Percentiles rank a stretch among this genome's conserved stretches.
phyloP scores from a whole-genome alignment of 2,329 filamentous ascomycete species.

The Macrophomina phaseolina region DNA sequence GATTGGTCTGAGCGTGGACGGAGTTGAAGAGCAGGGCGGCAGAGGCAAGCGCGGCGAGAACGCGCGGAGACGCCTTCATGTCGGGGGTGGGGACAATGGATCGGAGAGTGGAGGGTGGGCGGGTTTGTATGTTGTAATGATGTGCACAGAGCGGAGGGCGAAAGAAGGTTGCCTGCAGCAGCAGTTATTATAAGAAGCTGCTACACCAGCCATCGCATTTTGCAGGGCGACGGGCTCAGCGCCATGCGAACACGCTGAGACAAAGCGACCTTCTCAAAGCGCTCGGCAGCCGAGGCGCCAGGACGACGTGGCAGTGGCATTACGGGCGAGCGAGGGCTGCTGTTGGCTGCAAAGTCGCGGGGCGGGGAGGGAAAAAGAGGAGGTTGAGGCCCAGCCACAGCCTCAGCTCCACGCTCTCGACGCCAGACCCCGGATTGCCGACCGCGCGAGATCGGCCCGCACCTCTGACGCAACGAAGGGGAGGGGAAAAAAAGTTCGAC shows the following conservation, averaged over 20 bases:
- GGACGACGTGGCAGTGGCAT: slow-evolving; percentile 17
- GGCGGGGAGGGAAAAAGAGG: slow-evolving; percentile 14
- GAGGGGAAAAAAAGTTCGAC: background rate
- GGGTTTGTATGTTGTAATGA: background rate
- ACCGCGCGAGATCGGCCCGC: background rate
- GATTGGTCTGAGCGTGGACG: slow-evolving; percentile 60
- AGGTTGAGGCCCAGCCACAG: slow-evolving; percentile 16
- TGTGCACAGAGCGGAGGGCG: slow-evolving; percentile 4
- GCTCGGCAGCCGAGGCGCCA: background rate
- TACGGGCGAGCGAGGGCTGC: background rate
- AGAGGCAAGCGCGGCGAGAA: slow-evolving; percentile 47
- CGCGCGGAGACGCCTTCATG: slow-evolving; percentile 39
- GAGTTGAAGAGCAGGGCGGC: slow-evolving; percentile 47
- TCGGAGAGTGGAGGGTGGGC: background rate
- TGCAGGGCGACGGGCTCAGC: background rate
- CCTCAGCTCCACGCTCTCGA: background rate
- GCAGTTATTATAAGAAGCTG: slow-evolving; percentile 4
- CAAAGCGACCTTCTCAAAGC: background rate
- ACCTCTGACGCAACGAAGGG: background rate
- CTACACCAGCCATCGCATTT: slow-evolving; percentile 25
- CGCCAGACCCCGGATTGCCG: slow-evolving; percentile 11
- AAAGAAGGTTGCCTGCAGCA: slow-evolving; percentile 25
- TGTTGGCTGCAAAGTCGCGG: slow-evolving; percentile 8
- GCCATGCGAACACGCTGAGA: background rate
- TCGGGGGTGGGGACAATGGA: slow-evolving; percentile 1